A percentile compares a stretch with the other conserved stretches of the same genome.
These are phyloP conservation scores for Suhomyces chickasaworum DNA, from an alignment of 1,139 yeast species.

Conservation along the genomic window DNA sequence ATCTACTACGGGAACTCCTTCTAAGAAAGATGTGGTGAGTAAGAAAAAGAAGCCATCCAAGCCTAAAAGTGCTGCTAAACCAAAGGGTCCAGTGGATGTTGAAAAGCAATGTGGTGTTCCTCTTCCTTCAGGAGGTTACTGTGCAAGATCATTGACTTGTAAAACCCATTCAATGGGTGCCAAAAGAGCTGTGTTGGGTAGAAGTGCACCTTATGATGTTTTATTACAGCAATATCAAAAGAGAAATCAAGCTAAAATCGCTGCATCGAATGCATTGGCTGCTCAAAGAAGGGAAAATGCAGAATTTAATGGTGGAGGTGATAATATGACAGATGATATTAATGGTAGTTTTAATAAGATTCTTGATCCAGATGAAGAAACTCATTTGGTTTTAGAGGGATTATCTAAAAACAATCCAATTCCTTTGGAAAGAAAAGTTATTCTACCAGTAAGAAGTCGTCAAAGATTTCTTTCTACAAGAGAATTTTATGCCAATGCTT, in stretches of 20 bases:
- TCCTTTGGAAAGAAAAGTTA: constrained; percentile 76
- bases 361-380: constrained; percentile 84
- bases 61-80: constrained; percentile 56
- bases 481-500: constrained; percentile 72
- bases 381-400: constrained; percentile 92
- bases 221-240: constrained; percentile 87
- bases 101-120: constrained; percentile 97
- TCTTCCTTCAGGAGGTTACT: constrained; percentile 85
- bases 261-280: constrained; percentile 76
- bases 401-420: constrained; percentile 76
- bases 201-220: constrained; percentile 90
- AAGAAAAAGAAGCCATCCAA: constrained; percentile 50
- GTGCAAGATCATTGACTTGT: constrained; percentile 94
- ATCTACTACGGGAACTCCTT: constrained; percentile 21
- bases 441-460: constrained; percentile 71
- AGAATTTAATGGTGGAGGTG: constrained; percentile 37
- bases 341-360: constrained; percentile 29
- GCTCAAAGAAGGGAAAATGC: constrained; percentile 51
- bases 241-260: constrained; percentile 87
- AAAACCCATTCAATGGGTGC: constrained; percentile 99
- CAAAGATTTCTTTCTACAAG: constrained; percentile 78
- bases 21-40: constrained; percentile 14
- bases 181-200: constrained; percentile 89
- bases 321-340: constrained; percentile 25
- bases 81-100: constrained; percentile 86